Conservation (phyloP, 495 filamentous ascomycete genomes). For the Talaromyces liani region DNA sequence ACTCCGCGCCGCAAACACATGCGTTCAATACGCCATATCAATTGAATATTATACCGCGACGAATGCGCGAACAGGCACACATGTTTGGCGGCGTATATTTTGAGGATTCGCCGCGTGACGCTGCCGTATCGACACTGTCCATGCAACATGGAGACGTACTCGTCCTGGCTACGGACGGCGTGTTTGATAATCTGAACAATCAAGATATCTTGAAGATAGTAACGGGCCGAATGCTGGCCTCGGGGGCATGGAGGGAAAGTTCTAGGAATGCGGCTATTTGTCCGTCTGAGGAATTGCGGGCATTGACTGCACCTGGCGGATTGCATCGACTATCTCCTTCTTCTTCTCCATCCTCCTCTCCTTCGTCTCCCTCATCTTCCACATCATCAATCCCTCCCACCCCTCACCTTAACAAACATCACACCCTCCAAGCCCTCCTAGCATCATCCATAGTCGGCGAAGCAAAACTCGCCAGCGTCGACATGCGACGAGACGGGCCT, state of each 20-base stretch:
- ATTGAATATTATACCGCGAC: constrained; percentile 77
- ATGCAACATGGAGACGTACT: constrained; percentile 88
- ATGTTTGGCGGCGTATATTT: constrained; percentile 77
- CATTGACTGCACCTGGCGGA: constrained; percentile 42
- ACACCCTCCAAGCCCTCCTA: constrained; percentile 63
- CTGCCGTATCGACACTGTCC: constrained; percentile 64
- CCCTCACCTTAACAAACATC: constrained; percentile 7
- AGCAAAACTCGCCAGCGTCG: constrained; percentile 76
- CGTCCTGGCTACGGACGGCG: constrained; percentile 86
- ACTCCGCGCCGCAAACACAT: constrained; percentile 83
- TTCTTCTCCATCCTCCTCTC: constrained; percentile 6
- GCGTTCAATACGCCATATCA: constrained; percentile 97
- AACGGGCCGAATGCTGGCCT: constrained; percentile 61
- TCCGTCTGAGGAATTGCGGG: constrained; percentile 46
- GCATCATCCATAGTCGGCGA: constrained; percentile 68
- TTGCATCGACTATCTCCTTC: constrained; percentile 12
- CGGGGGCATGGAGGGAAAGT: constrained; percentile 63
- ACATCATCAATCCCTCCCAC: constrained; percentile 5
- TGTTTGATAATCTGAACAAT: constrained; percentile 94
- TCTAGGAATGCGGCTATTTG: constrained; percentile 46
- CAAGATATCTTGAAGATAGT: constrained; percentile 78
- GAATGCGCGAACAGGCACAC: constrained; percentile 64
- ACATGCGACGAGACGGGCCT: constrained; percentile 74
- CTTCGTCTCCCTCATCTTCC: constrained; percentile 9
- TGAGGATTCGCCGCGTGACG: constrained; percentile 75